A percentile compares a stretch with the other conserved stretches of the same genome.
phyloP scores from a whole-genome alignment of 2,329 filamentous ascomycete species.

The Cordyceps fumosorosea region DNA sequence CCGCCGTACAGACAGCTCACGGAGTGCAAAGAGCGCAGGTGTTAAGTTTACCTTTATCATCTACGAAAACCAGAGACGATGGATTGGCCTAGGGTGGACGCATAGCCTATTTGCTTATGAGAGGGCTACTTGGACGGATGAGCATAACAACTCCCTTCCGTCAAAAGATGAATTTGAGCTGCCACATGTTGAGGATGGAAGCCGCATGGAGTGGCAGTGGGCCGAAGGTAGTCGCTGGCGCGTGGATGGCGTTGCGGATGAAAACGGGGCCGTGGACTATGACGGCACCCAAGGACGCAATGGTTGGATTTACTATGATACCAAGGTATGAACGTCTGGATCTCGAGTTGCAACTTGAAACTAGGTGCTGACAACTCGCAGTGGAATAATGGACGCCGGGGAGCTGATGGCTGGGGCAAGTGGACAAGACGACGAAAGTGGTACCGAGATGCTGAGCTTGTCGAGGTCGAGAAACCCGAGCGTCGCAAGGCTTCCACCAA shows the following conservation, averaged over 20 bases:
- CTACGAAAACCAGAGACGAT: conserved; percentile 92
- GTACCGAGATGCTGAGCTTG: conserved; percentile 92
- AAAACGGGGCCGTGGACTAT: conserved; percentile 37
- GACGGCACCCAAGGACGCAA: conserved; percentile 56
- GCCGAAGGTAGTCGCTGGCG: conserved; percentile 79
- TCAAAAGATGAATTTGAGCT: conserved; percentile 63
- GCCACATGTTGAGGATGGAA: conserved; percentile 54
- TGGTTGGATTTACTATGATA: conserved; percentile 98
- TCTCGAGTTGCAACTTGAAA: conserved; percentile 64
- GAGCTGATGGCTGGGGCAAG: conserved; percentile 83
- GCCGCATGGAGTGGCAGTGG: conserved; percentile 63
- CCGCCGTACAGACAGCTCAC: conserved; percentile 21
- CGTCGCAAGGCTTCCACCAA: conserved; percentile 31
- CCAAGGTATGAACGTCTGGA: conserved; percentile 72
- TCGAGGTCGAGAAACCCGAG: conserved; percentile 53
- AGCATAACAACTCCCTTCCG: conserved; percentile 78
- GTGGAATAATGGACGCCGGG: conserved; percentile 85
- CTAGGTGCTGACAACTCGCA: conserved; percentile 29
- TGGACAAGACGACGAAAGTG: conserved; percentile 93
- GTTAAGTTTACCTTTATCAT: conserved; percentile 95
- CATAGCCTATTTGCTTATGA: conserved; percentile 87
- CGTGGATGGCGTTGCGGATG: conserved; percentile 66
- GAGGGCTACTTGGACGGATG: conserved; percentile 87
- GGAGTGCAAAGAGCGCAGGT: conserved; percentile 58
- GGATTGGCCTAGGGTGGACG: conserved; percentile 94